phyloP scores from a whole-genome alignment of 192 early-diverging fungal species.

The Linnemannia schmuckeri region DNA sequence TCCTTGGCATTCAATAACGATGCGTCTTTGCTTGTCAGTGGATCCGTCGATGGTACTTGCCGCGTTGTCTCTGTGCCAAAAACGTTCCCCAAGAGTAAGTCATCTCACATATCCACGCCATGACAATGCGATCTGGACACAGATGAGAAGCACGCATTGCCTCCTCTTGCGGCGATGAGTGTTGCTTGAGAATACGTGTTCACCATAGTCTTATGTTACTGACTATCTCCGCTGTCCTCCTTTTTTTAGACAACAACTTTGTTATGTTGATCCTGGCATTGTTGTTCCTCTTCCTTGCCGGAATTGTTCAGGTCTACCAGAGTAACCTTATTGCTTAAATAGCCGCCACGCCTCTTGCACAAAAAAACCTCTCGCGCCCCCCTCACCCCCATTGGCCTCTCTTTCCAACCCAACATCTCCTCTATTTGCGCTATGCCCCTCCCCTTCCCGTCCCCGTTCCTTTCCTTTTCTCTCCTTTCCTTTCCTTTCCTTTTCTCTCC shows the following conservation, averaged over 20 bases:
- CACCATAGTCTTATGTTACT: not conserved
- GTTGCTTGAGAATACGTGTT: not conserved
- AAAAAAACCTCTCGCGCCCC: not conserved
- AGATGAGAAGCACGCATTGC: not conserved
- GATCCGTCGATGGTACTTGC: constrained; percentile 85
- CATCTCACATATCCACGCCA: not conserved
- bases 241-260: constrained; percentile 46
- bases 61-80: constrained; percentile 69
- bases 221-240: not conserved
- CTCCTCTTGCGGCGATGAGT: too few species aligned
- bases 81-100: constrained; percentile 56
- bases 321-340: constrained; percentile 17
- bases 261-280: constrained; percentile 45
- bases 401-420: not conserved
- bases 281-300: constrained; percentile 51
- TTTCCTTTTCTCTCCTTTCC: too few species aligned
- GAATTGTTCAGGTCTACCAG: constrained; percentile 34
- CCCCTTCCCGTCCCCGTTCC: too few species aligned
- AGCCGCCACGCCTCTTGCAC: not conserved
- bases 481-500: too few species aligned
- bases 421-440: not conserved
- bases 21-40: constrained; percentile 77
- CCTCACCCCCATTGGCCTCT: not conserved
- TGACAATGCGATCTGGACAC: not conserved
- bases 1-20: constrained; percentile 79